Evolutionary conservation across 768 basidiomycete species (phyloP).

Genomic region (Tulasnella sp.): DNA sequence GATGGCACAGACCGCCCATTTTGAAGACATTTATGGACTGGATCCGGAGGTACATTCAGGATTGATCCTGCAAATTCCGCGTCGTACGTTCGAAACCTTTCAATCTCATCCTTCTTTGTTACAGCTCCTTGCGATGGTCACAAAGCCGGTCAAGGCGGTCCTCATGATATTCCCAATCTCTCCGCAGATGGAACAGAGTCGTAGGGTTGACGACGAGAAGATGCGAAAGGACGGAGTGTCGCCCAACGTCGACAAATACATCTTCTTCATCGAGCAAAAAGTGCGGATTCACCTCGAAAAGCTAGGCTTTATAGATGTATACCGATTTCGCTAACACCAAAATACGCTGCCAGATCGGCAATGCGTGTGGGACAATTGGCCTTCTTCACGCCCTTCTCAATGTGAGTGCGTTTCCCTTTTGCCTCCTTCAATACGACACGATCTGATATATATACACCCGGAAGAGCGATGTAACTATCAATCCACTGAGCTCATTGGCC

Average conservation of each 20-base stretch:
- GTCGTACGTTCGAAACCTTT: not conserved
- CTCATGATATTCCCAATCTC: slow-evolving; percentile 73
- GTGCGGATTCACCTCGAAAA: slow-evolving; percentile 34
- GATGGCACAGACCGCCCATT: slow-evolving; percentile 40
- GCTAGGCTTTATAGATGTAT: too few relatives aligned
- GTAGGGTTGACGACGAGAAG: slow-evolving; percentile 48
- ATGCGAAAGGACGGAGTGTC: slow-evolving; percentile 36
- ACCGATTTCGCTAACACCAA: not conserved
- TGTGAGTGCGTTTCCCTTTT: slow-evolving; percentile 34
- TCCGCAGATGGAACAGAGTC: slow-evolving; percentile 37
- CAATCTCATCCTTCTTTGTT: not conserved
- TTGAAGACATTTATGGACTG: slow-evolving; percentile 63
- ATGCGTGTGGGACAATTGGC: slow-evolving; percentile 84
- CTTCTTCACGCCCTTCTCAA: slow-evolving; percentile 76
- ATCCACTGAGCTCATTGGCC: slow-evolving; percentile 47
- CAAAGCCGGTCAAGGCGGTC: slow-evolving; percentile 69
- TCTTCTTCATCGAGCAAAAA: slow-evolving; percentile 88
- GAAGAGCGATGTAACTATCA: slow-evolving; percentile 47
- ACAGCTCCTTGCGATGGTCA: slow-evolving; percentile 59
- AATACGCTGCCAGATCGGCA: slow-evolving; percentile 44
- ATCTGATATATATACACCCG: not conserved
- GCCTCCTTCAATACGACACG: slow-evolving; percentile 17
- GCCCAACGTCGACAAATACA: slow-evolving; percentile 43
- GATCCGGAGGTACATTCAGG: slow-evolving; percentile 43
- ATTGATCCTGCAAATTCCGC: not conserved